Percentiles rank a stretch among this genome's conserved stretches.
Evolutionary conservation across 768 basidiomycete species (phyloP).

Genomic region (Termitomyces sp.): DNA sequence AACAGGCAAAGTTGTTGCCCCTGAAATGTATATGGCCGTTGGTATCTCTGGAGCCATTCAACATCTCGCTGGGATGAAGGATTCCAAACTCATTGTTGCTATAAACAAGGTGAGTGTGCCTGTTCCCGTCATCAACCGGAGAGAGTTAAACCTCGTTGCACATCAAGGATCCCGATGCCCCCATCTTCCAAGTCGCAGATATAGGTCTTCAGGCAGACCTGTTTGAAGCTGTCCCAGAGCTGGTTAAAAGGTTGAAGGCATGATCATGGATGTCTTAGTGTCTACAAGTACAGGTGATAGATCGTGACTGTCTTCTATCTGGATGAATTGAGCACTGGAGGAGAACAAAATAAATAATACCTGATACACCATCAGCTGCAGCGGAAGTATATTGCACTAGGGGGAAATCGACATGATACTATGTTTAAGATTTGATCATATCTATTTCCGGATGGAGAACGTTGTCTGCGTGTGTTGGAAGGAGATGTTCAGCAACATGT

Average conservation of each 20-base stretch:
- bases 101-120: conserved; percentile 77
- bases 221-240: conserved; percentile 86
- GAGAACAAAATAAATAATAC: not conserved
- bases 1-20: conserved; percentile 97
- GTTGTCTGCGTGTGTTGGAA: too few relatives aligned
- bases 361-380: not conserved
- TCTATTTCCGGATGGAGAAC: too few relatives aligned
- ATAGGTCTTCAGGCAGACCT: conserved; percentile 91
- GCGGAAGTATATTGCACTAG: not conserved
- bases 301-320: not conserved
- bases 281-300: not conserved
- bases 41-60: conserved; percentile 99
- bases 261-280: conserved; percentile 4
- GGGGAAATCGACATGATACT: not conserved
- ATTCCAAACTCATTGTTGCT: conserved; percentile 96
- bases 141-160: conserved; percentile 4
- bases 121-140: not conserved
- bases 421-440: too few relatives aligned
- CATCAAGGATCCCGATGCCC: conserved; percentile 86
- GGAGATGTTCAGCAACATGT: not conserved
- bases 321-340: not conserved
- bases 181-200: conserved; percentile 99
- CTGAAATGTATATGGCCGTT: conserved; percentile 92
- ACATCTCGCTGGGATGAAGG: conserved; percentile 99
- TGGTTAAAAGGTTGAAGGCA: conserved; percentile 80